Percentiles rank a stretch among this genome's conserved stretches.
Evolutionary conservation across 1,284 basidiomycete species (phyloP).

Genomic region (Neolentinus lepideus): DNA sequence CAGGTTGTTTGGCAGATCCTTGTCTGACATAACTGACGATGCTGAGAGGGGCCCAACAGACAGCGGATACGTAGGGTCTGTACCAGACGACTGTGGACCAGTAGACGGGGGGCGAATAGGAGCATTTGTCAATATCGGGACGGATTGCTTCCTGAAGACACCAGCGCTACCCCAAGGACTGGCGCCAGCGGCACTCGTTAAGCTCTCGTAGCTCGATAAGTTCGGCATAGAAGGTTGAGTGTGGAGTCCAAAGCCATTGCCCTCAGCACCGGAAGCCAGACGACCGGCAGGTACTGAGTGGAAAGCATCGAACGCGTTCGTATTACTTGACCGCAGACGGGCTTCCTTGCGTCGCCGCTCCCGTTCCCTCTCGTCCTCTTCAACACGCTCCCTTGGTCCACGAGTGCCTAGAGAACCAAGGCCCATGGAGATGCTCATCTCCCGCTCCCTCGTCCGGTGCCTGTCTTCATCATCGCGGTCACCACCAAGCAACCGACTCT

Average conservation of each 20-base stretch:
- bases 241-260: constrained; percentile 9
- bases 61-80: neutral
- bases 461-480: constrained; percentile 34
- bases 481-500: constrained; percentile 17
- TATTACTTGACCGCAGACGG: constrained; percentile 35
- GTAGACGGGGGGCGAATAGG: neutral
- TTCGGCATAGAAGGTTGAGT: constrained; percentile 8
- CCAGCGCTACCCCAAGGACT: constrained; percentile 10
- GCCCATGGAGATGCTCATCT: constrained; percentile 30
- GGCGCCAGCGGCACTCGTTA: constrained; percentile 12
- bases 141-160: neutral
- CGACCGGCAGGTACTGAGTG: constrained; percentile 50
- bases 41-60: neutral
- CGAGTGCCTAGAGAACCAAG: constrained; percentile 33
- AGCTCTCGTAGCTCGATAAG: constrained; percentile 15
- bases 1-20: neutral
- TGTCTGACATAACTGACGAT: neutral
- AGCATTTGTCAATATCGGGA: neutral
- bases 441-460: constrained; percentile 24
- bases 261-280: neutral
- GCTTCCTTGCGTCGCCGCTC: constrained; percentile 47
- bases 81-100: neutral
- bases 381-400: constrained; percentile 50
- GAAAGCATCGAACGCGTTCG: constrained; percentile 66
- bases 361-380: constrained; percentile 59